A percentile compares a stretch with the other conserved stretches of the same genome.
Conservation (phyloP, 345 rosid genomes). For the Streptanthus diversifolius region DNA sequence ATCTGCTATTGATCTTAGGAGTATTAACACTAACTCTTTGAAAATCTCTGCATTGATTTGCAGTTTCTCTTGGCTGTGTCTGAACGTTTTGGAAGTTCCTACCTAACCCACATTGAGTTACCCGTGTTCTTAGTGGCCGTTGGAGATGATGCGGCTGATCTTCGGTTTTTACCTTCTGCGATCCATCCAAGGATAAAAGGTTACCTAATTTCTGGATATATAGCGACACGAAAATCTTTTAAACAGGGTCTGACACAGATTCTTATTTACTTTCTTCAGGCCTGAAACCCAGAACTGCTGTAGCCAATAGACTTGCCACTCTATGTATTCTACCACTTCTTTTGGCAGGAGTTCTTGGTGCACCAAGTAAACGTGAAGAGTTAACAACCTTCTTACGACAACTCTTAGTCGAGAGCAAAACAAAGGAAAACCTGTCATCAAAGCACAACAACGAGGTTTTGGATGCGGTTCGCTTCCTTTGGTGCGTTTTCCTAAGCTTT, state of each 20-base stretch:
- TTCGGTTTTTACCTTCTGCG: conserved; percentile 57
- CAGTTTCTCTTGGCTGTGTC: conserved; percentile 85
- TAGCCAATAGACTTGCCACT: conserved; percentile 68
- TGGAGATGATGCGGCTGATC: conserved; percentile 81
- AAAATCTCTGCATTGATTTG: conserved; percentile 21
- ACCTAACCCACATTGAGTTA: conserved; percentile 72
- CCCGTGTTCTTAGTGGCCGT: conserved; percentile 87
- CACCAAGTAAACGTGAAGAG: conserved; percentile 63
- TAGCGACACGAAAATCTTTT: background rate
- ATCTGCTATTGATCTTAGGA: background rate
- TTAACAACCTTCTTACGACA: conserved; percentile 72
- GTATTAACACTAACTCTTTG: background rate
- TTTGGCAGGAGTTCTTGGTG: conserved; percentile 91
- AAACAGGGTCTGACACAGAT: conserved; percentile 18
- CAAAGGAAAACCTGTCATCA: conserved; percentile 54
- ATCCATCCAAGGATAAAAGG: conserved; percentile 70
- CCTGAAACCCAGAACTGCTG: conserved; percentile 74
- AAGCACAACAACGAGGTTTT: conserved; percentile 52
- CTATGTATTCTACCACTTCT: conserved; percentile 85
- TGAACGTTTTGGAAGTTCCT: conserved; percentile 65
- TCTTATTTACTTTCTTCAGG: conserved; percentile 47
- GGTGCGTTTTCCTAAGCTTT: conserved; percentile 45
- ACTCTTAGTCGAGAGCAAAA: conserved; percentile 55
- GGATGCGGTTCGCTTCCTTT: conserved; percentile 89
- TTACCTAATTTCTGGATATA: conserved; percentile 23